Evolutionary conservation across 2,329 filamentous ascomycete species (phyloP).

Genomic region (Alternaria metachromatica): DNA sequence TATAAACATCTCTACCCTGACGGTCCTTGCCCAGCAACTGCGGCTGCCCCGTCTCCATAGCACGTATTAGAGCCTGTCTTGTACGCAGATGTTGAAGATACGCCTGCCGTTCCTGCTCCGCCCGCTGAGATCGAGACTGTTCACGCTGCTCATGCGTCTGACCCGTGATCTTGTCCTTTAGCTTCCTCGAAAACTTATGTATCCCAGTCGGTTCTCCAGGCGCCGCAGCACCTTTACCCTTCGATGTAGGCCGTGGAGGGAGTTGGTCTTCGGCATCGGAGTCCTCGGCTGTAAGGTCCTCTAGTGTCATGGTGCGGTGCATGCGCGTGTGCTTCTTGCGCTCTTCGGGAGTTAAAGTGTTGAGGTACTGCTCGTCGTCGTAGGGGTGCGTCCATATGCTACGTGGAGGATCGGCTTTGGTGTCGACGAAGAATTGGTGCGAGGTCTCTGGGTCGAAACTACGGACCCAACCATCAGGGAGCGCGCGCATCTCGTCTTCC

Average conservation of each 20-base stretch:
- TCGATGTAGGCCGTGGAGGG: slow-evolving; percentile 16
- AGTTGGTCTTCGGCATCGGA: slow-evolving; percentile 40
- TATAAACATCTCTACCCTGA: slow-evolving; percentile 63
- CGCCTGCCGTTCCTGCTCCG: slow-evolving; percentile 58
- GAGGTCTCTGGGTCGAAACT: slow-evolving; percentile 60
- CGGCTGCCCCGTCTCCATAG: slow-evolving; percentile 62
- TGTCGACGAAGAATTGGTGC: slow-evolving; percentile 71
- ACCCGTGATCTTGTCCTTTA: slow-evolving; percentile 66
- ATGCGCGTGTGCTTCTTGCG: slow-evolving; percentile 55
- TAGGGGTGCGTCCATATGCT: slow-evolving; percentile 69
- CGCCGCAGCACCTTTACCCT: slow-evolving; percentile 5
- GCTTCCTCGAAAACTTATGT: slow-evolving; percentile 59
- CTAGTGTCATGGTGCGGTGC: slow-evolving; percentile 47
- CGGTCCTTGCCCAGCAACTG: slow-evolving; percentile 62
- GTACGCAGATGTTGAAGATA: slow-evolving; percentile 61
- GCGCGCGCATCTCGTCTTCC: slow-evolving; percentile 65
- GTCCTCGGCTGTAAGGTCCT: slow-evolving; percentile 55
- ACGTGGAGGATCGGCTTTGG: slow-evolving; percentile 59
- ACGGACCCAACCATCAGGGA: slow-evolving; percentile 65
- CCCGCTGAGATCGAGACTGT: slow-evolving; percentile 54
- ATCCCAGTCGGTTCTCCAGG: slow-evolving; percentile 41
- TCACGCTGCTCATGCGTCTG: slow-evolving; percentile 64
- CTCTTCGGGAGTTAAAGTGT: slow-evolving; percentile 57
- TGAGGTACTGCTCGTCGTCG: slow-evolving; percentile 63
- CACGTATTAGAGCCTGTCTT: slow-evolving; percentile 59